A percentile compares a stretch with the other conserved stretches of the same genome.
Evolutionary conservation across 495 filamentous ascomycete genomes (phyloP).

Genomic region (Podospora sp.): DNA sequence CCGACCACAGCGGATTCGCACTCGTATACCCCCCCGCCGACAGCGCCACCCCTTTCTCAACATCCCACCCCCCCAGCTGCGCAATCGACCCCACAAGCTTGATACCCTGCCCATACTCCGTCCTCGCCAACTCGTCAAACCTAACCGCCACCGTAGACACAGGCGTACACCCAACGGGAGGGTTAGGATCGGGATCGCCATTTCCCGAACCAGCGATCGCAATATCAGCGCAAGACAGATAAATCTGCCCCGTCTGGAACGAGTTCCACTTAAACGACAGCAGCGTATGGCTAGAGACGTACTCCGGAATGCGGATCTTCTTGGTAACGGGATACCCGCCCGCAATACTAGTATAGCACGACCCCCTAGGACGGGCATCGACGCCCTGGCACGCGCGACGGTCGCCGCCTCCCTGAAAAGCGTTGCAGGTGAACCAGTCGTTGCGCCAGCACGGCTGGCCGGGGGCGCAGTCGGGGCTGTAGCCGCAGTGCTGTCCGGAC

Average conservation of each 20-base stretch:
- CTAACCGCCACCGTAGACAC: conserved; percentile 57
- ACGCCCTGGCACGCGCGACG: conserved; percentile 53
- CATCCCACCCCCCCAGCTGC: conserved; percentile 61
- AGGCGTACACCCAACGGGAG: conserved; percentile 45
- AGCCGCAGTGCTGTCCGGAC: conserved; percentile 53
- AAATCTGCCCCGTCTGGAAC: conserved; percentile 59
- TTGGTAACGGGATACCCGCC: conserved; percentile 60
- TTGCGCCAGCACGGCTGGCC: conserved; percentile 55
- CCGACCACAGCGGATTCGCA: conserved; percentile 60
- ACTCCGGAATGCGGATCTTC: conserved; percentile 54
- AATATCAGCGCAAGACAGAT: conserved; percentile 59
- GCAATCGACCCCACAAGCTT: conserved; percentile 59
- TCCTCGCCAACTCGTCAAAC: conserved; percentile 59
- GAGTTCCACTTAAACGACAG: conserved; percentile 60
- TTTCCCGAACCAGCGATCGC: conserved; percentile 38
- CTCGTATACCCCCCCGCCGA: conserved; percentile 57
- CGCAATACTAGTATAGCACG: conserved; percentile 55
- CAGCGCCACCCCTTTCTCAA: conserved; percentile 51
- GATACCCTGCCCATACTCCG: conserved; percentile 60
- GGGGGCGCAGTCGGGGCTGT: conserved; percentile 52
- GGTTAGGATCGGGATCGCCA: conserved; percentile 51
- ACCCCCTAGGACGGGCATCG: conserved; percentile 47
- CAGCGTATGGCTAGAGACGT: conserved; percentile 51
- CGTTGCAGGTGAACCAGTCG: conserved; percentile 63
- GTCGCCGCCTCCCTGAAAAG: conserved; percentile 36